Evolutionary conservation across 192 early-diverging fungal genomes (phyloP).

Genomic region (Podila epicladia): DNA sequence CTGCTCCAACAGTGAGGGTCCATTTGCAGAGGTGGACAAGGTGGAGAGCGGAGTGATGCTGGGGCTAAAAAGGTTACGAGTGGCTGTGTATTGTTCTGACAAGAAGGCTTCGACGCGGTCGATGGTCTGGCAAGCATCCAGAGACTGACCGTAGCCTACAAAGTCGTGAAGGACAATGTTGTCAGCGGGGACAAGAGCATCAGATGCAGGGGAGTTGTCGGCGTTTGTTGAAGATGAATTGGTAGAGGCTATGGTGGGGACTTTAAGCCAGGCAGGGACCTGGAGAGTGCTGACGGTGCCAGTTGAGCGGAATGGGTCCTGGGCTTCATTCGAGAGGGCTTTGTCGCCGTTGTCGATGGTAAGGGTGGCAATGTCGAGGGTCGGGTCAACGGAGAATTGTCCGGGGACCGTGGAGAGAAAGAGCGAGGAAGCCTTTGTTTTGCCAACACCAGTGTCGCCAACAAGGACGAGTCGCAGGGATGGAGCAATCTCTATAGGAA

Average conservation of each 20-base stretch:
- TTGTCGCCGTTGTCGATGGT: slow-evolving; percentile 9
- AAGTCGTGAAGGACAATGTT: slow-evolving; percentile 47
- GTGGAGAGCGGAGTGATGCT: slow-evolving; percentile 34
- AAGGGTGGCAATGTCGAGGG: slow-evolving; percentile 18
- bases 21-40: slow-evolving; percentile 6
- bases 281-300: slow-evolving; percentile 39
- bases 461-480: slow-evolving; percentile 42
- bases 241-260: slow-evolving; percentile 2
- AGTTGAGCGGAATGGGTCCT: slow-evolving; percentile 7
- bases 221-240: neutral
- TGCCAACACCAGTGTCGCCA: slow-evolving; percentile 49
- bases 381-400: slow-evolving; percentile 12
- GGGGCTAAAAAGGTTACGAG: slow-evolving; percentile 29
- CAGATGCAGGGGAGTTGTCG: neutral
- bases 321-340: neutral
- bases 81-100: slow-evolving; percentile 34
- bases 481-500: slow-evolving; percentile 37
- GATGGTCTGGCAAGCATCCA: slow-evolving; percentile 33
- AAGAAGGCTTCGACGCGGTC: slow-evolving; percentile 40
- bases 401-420: slow-evolving; percentile 37
- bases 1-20: slow-evolving; percentile 31
- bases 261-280: slow-evolving; percentile 37
- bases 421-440: slow-evolving; percentile 29
- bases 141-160: slow-evolving; percentile 44
- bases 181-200: slow-evolving; percentile 24